These are phyloP conservation scores for Neurospora cerealis DNA, from an alignment of 495 filamentous ascomycete genomes.

Conservation along the genomic window DNA sequence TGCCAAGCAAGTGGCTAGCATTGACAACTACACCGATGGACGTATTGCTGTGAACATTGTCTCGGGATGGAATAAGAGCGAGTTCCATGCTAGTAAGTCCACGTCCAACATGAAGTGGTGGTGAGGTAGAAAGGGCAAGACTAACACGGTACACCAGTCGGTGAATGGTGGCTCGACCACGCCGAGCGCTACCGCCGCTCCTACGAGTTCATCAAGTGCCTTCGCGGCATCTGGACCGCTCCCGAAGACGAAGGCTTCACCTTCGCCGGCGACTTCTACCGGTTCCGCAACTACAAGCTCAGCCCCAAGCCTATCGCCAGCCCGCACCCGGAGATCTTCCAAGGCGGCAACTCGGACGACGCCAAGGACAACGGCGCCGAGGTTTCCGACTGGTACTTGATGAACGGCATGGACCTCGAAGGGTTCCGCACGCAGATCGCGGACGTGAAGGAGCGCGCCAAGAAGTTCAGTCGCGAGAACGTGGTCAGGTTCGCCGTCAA, in stretches of 20 bases:
- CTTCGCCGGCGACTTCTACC: constrained; percentile 38
- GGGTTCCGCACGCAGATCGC: constrained; percentile 37
- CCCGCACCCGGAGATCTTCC: constrained; percentile 38
- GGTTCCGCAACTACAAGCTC: constrained; percentile 38
- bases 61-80: constrained; percentile 41
- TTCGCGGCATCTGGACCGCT: constrained; percentile 38
- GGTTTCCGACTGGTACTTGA: constrained; percentile 40
- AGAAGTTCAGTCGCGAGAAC: constrained; percentile 23
- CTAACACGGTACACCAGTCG: constrained; percentile 24
- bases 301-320: constrained; percentile 34
- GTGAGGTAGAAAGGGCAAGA: neutral
- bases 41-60: constrained; percentile 40
- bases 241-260: constrained; percentile 29
- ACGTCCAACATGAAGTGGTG: no score
- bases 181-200: constrained; percentile 38
- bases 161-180: constrained; percentile 44
- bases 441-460: constrained; percentile 32
- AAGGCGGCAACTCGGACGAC: constrained; percentile 38
- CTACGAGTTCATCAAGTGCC: constrained; percentile 37
- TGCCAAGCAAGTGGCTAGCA: constrained; percentile 40
- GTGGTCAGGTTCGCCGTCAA: constrained; percentile 38
- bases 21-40: constrained; percentile 38
- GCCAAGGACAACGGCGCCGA: constrained; percentile 32
- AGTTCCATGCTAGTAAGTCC: constrained; percentile 26
- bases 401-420: constrained; percentile 42